These are phyloP conservation scores for Microbotryomycetes sp. DNA, from an alignment of 1,284 basidiomycete species.

Conservation along the genomic window DNA sequence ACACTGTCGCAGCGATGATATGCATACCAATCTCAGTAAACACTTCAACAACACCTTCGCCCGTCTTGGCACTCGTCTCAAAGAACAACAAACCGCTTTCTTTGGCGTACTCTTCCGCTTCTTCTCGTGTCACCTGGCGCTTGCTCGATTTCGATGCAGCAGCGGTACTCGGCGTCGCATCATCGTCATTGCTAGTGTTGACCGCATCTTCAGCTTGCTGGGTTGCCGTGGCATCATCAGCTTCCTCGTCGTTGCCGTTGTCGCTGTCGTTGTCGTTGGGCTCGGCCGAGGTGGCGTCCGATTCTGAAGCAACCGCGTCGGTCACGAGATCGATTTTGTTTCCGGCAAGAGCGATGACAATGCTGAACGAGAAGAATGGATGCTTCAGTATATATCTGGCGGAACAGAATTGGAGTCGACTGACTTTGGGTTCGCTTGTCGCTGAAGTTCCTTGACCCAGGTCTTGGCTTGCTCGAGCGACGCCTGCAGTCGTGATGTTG, in stretches of 20 bases:
- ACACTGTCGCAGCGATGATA: slow-evolving; percentile 22
- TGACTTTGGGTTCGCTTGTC: slow-evolving; percentile 98
- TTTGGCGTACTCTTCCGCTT: slow-evolving; percentile 91
- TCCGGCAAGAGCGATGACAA: slow-evolving; percentile 92
- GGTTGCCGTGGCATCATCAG: slow-evolving; percentile 2
- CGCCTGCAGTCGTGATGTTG: slow-evolving; percentile 42
- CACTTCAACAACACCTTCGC: slow-evolving; percentile 90
- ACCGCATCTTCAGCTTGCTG: slow-evolving; percentile 8
- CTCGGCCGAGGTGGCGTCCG: slow-evolving; percentile 11
- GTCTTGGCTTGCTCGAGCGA: slow-evolving; percentile 99
- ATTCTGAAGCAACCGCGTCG: slow-evolving; percentile 40
- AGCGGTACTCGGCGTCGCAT: slow-evolving; percentile 47
- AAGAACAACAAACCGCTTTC: slow-evolving; percentile 92
- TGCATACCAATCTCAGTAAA: slow-evolving; percentile 90
- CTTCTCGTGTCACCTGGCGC: slow-evolving; percentile 82
- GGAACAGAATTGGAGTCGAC: slow-evolving; percentile 69
- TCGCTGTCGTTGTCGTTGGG: slow-evolving; percentile 24
- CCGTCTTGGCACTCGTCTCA: slow-evolving; percentile 97
- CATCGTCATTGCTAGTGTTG: slow-evolving; percentile 21
- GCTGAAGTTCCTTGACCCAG: slow-evolving; percentile 98
- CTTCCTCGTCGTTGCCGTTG: no score
- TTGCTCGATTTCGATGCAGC: no score
- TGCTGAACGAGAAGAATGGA: slow-evolving; percentile 54
- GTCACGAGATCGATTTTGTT: slow-evolving; percentile 59
- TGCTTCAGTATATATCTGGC: no score